Base-by-base conservation (phyloP, 2,329 filamentous ascomycete species). In the Exophiala lecanii-corni region DNA sequence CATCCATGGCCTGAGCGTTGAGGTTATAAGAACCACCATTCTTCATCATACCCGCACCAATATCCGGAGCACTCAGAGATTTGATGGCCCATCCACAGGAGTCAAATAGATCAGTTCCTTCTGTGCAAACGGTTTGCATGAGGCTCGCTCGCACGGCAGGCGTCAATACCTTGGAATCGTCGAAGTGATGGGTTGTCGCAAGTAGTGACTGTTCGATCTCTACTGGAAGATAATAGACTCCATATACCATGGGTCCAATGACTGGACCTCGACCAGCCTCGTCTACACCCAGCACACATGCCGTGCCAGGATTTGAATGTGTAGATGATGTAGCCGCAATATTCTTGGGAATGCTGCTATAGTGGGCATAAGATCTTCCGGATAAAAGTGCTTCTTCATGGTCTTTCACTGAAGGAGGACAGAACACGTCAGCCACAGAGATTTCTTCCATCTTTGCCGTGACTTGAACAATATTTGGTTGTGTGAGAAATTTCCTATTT, bases 1-100 rank as follows among this genome's bases (percentile, higher is more conserved):
- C 86, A 64, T 95, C 89, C 79, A 92, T 84, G 13, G 91, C 91
- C 66, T 98, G 92, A 3, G 89, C 88, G 62, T 98, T 98, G 53
- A 98, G 78, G 62, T 98, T 98, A 69, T 96, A 94, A 3, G 71
- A 62, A 13, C 68, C 67, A 9, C 59, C 61, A 6, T 71, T 70
- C 5, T 76, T 74, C 57, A 92, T 72, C 86, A 94, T 94, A 57
- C 79, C 78, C 5, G 87, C 77, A 30, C 75, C 78, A 57, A 95
- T 94, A 67, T 91, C 86, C 33, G 83, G 78, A 6, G 92, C 89
- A 0, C 87, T 94, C 51, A 97, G 79, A 13, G 84, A 73, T 16
- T 82, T 76, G 5, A 86, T 81, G 4, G 89, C 89, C 86, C 88
- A 97, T 19, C 91, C 92, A 61, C 85, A 92, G 3, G 75, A 72